phyloP scores from a whole-genome alignment of 139 green algal species.

The Chlorella sp. region DNA sequence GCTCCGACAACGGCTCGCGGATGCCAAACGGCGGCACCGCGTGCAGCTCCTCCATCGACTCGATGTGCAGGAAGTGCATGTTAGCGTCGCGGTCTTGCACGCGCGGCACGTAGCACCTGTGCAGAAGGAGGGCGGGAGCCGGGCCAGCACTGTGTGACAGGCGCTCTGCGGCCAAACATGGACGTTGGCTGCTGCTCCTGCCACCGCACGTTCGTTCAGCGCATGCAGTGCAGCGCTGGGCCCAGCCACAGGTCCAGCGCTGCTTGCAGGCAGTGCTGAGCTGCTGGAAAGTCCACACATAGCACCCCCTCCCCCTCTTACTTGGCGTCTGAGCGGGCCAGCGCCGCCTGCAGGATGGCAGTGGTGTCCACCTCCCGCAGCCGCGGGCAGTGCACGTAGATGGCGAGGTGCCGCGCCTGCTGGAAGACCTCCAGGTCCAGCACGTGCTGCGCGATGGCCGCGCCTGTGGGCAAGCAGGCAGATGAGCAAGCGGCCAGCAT shows the following conservation, averaged over 20 bases:
- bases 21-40: slow-evolving; percentile 79
- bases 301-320: slow-evolving; percentile 27
- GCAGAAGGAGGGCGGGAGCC: background rate
- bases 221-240: too few species aligned
- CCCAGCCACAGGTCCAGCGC: too few species aligned
- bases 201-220: too few species aligned
- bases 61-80: slow-evolving; percentile 82
- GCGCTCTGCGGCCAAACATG: too few species aligned
- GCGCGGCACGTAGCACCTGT: slow-evolving; percentile 65
- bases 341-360: slow-evolving; percentile 38
- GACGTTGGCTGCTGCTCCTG: too few species aligned
- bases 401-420: slow-evolving; percentile 31
- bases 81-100: slow-evolving; percentile 74
- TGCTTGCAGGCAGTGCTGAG: too few species aligned
- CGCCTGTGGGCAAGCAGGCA: too few species aligned
- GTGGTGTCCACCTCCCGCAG: slow-evolving; percentile 78
- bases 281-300: too few species aligned
- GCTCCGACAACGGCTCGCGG: slow-evolving; percentile 54
- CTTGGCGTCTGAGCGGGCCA: slow-evolving; percentile 20
- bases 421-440: slow-evolving; percentile 43
- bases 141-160: too few species aligned
- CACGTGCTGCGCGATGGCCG: slow-evolving; percentile 28
- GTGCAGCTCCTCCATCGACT: slow-evolving; percentile 11
- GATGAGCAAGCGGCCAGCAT: too few species aligned
- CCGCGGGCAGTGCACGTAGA: slow-evolving; percentile 69